Evolutionary conservation across 495 filamentous ascomycete species (phyloP).

Genomic region (Annulohypoxylon moriforme): DNA sequence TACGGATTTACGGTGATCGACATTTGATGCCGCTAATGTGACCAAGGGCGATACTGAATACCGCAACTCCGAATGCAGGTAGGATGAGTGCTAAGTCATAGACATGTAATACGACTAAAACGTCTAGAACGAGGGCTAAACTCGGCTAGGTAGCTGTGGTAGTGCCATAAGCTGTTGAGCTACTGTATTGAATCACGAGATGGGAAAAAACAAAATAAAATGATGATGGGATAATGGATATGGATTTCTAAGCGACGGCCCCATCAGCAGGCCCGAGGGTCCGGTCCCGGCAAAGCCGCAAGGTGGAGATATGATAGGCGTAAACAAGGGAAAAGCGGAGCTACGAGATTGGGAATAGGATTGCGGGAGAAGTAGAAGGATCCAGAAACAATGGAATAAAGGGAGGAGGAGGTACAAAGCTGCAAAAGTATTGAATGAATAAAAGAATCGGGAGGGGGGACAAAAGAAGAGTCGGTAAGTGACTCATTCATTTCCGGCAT

Average conservation of each 20-base stretch:
- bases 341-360: slow-evolving; percentile 19
- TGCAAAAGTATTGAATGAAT: neutral
- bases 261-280: slow-evolving; percentile 27
- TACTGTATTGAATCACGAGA: slow-evolving; percentile 26
- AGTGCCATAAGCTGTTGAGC: slow-evolving; percentile 6
- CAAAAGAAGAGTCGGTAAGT: slow-evolving; percentile 30
- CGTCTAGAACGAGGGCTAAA: slow-evolving; percentile 13
- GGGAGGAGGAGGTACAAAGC: neutral
- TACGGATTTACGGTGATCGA: slow-evolving; percentile 30
- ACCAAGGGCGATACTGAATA: slow-evolving; percentile 19
- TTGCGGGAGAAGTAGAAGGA: slow-evolving; percentile 14
- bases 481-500: slow-evolving; percentile 30
- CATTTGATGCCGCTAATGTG: slow-evolving; percentile 22
- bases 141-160: slow-evolving; percentile 20
- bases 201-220: slow-evolving; percentile 18
- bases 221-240: neutral
- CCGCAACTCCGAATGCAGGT: slow-evolving; percentile 25
- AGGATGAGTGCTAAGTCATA: slow-evolving; percentile 29
- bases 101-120: slow-evolving; percentile 14
- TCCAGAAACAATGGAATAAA: slow-evolving; percentile 26
- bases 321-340: slow-evolving; percentile 37
- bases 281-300: slow-evolving; percentile 37
- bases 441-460: slow-evolving; percentile 1
- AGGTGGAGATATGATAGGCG: slow-evolving; percentile 36
- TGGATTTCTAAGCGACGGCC: slow-evolving; percentile 41